A percentile compares a stretch with the other conserved stretches of the same genome.
Evolutionary conservation across 352 stramenopile species (phyloP).

Genomic region (Globisporangium takayamanum): DNA sequence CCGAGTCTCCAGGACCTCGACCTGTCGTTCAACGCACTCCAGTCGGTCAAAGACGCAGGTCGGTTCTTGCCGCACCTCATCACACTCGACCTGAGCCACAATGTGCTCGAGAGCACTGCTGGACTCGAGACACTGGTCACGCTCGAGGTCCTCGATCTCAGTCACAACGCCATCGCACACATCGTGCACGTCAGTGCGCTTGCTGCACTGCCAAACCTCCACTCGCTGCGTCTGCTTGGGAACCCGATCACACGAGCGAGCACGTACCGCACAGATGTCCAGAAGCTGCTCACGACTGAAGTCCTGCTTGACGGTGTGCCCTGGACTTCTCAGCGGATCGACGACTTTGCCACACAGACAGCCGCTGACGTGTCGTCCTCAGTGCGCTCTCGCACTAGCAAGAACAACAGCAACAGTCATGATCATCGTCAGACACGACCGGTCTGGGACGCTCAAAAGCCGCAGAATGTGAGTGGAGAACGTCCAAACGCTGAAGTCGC

Average conservation of each 20-base stretch:
- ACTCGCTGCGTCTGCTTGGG: slow-evolving; percentile 11
- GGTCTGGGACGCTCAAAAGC: not conserved
- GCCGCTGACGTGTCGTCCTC: not conserved
- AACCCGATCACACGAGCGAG: slow-evolving; percentile 12
- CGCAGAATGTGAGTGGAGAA: not conserved
- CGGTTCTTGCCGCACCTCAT: slow-evolving; percentile 8
- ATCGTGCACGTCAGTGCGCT: slow-evolving; percentile 15
- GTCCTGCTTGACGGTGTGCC: slow-evolving; percentile 14
- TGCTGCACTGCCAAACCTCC: slow-evolving; percentile 12
- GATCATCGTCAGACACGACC: too few species aligned
- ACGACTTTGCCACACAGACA: slow-evolving; percentile 10
- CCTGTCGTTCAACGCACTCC: slow-evolving; percentile 12
- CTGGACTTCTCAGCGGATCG: slow-evolving; percentile 4
- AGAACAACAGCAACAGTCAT: not conserved
- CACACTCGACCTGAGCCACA: slow-evolving; percentile 16
- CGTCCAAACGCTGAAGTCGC: not conserved
- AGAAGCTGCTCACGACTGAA: slow-evolving; percentile 14
- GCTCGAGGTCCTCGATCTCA: slow-evolving; percentile 16
- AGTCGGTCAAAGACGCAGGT: slow-evolving; percentile 10
- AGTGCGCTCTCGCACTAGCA: not conserved
- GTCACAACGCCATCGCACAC: slow-evolving; percentile 14
- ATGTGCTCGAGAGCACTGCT: slow-evolving; percentile 10
- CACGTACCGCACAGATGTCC: slow-evolving; percentile 14
- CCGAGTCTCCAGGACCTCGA: slow-evolving; percentile 8
- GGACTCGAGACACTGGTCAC: slow-evolving; percentile 16